phyloP scores from a whole-genome alignment of 164 flowering plant genomes.

The Vitis riparia region DNA sequence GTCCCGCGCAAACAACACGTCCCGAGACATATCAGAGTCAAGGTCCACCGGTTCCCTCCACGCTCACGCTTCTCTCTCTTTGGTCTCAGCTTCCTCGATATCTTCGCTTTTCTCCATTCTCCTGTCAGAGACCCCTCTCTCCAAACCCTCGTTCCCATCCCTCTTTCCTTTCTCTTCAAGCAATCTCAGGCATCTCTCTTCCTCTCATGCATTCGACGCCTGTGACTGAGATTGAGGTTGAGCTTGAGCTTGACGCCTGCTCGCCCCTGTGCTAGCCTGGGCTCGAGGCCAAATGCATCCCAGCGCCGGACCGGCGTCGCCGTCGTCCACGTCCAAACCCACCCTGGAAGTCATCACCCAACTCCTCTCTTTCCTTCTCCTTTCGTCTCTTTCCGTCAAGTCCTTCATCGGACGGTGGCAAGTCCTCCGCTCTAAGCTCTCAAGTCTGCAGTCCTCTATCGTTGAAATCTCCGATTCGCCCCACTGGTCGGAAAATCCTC shows the following conservation, averaged over 20 bases:
- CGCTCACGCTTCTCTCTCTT: background rate
- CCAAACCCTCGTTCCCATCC: background rate
- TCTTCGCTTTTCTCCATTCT: constrained; percentile 6
- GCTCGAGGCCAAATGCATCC: constrained; percentile 23
- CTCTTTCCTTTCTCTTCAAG: constrained; percentile 19
- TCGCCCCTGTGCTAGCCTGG: background rate
- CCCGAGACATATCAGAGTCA: background rate
- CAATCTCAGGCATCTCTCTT: background rate
- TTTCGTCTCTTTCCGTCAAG: constrained; percentile 38
- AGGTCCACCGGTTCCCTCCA: background rate
- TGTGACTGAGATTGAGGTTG: no score
- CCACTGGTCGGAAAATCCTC: constrained; percentile 52
- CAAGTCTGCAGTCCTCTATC: constrained; percentile 34
- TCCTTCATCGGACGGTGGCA: constrained; percentile 60
- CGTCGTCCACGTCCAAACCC: no score
- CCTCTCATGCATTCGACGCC: no score
- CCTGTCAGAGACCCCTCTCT: background rate
- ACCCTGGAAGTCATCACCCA: constrained; percentile 7
- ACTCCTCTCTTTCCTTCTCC: constrained; percentile 25
- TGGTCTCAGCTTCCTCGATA: background rate
- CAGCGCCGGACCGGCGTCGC: background rate
- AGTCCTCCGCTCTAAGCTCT: constrained; percentile 40
- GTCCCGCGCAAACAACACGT: no score
- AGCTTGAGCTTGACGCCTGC: background rate
- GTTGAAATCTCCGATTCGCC: constrained; percentile 41